Conservation (phyloP, 1,284 basidiomycete genomes). For the Somion occarium region DNA sequence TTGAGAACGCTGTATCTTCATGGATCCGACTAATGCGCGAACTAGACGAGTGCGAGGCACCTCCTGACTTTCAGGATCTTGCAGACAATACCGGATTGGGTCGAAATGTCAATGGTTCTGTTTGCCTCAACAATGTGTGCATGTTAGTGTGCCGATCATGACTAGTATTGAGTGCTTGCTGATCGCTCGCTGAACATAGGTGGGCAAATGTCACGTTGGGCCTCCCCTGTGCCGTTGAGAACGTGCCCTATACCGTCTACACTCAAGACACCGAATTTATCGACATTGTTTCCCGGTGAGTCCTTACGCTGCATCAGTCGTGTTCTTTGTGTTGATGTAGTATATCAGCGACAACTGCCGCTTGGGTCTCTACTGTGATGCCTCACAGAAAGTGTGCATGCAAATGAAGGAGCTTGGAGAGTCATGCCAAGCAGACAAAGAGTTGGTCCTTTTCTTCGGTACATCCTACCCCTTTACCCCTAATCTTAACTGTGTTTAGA, state of each 20-base stretch:
- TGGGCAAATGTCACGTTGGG: constrained; percentile 72
- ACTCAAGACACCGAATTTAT: constrained; percentile 51
- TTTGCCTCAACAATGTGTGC: constrained; percentile 80
- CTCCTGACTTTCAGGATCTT: constrained; percentile 60
- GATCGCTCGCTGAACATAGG: constrained; percentile 35
- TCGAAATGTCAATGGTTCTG: constrained; percentile 74
- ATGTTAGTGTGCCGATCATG: constrained; percentile 46
- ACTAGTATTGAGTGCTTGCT: background rate
- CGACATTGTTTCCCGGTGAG: constrained; percentile 75
- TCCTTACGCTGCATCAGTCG: constrained; percentile 10
- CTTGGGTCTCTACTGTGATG: constrained; percentile 72
- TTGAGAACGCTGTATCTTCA: background rate
- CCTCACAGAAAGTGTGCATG: constrained; percentile 53
- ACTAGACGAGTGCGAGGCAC: constrained; percentile 71
- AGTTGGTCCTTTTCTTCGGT: constrained; percentile 41
- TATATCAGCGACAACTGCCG: constrained; percentile 58
- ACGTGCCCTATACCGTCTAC: constrained; percentile 74
- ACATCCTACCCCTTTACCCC: constrained; percentile 9
- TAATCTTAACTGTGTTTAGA: constrained; percentile 33
- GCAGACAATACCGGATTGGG: constrained; percentile 52
- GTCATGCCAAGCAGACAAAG: constrained; percentile 74
- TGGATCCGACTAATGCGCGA: background rate
- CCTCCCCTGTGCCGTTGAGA: constrained; percentile 66
- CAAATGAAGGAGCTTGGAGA: constrained; percentile 50
- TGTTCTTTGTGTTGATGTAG: constrained; percentile 1